Evolutionary conservation across 768 basidiomycete species (phyloP).

Genomic region (Boletus patriciae): DNA sequence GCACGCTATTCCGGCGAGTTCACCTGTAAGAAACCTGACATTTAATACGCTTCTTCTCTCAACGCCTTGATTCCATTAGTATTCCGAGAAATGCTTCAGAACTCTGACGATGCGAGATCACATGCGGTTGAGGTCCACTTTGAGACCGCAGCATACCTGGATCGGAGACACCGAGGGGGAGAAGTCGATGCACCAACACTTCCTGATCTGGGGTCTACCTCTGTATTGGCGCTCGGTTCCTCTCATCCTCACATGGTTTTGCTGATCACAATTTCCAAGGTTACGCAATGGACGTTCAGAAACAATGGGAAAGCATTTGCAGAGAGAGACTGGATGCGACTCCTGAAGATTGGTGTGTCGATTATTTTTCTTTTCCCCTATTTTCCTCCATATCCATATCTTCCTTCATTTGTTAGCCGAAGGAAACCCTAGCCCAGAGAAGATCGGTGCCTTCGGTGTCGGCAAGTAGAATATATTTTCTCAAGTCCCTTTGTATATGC

Average conservation of each 20-base stretch:
- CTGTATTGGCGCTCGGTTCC: conserved; percentile 36
- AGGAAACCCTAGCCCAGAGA: conserved; percentile 92
- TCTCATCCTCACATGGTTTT: not conserved
- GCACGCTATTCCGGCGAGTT: no score
- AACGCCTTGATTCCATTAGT: conserved; percentile 32
- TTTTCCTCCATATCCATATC: not conserved
- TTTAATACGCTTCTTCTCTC: no score
- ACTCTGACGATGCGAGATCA: conserved; percentile 89
- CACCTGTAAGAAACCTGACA: no score
- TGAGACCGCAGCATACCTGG: conserved; percentile 49
- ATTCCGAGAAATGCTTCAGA: conserved; percentile 86
- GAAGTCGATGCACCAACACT: conserved; percentile 26
- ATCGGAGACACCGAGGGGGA: conserved; percentile 15
- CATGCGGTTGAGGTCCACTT: conserved; percentile 76
- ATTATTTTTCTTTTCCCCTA: not conserved
- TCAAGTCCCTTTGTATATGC: not conserved
- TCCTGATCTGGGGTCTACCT: conserved; percentile 62
- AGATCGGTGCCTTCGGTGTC: conserved; percentile 95
- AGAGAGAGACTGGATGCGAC: conserved; percentile 82
- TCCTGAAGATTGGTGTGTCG: conserved; percentile 80
- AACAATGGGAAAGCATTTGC: conserved; percentile 85
- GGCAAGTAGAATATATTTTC: conserved; percentile 39
- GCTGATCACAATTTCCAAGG: conserved; percentile 39
- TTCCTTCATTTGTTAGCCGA: conserved; percentile 51
- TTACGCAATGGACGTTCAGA: conserved; percentile 77